Base-by-base conservation (phyloP, 768 basidiomycete species). In the Mycena crocata region DNA sequence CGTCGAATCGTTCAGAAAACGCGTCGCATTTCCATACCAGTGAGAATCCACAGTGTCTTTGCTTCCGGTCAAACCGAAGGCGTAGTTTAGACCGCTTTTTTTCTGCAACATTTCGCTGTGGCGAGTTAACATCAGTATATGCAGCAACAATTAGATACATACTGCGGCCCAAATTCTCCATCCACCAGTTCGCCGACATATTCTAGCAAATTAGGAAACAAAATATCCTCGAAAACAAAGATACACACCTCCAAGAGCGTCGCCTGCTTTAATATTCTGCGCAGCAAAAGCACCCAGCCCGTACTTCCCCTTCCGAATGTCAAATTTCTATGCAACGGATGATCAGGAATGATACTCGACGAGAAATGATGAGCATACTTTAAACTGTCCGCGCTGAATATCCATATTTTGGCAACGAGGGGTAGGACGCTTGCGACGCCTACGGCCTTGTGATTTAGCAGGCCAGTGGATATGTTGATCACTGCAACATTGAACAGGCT, bases 261-360 rank as follows among this genome's bases (percentile, higher is more conserved):
- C 51, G 5, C 51, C 51, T 35, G n/a, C 19, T 5, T 7, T 2
- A 35, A 52, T 52, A 13, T 37, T 23, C 37, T 52, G 23, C 9
- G 32, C 32, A 13, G 51, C 51, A 37, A 52, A 52, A 13, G 51
- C 51, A 5, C 50, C 51, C 32, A 52, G n/a, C 24, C 51, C 51
- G 12, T 52, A 31, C 3, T 35, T 37, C 1, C 32, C n/a, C 17
- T 24, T 13, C 2, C 24, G 5, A 19, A 52, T 28, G 12, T 23
- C 9, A 23, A 52, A 35, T 3, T 23, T 19, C 51, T 52, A 14
- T 15, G 8, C 21, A 13, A 1, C n/a, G n/a, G n/a, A n/a, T n/a
- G n/a, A n/a, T 5, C 26, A 24, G 12, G 34, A 34, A 34, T 15
- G n/a, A 14, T 5, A 23, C 3, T 26, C 32, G 34, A 34, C 32